Evolutionary conservation across 495 filamentous ascomycete genomes (phyloP), one percentile per base, ranked within the genome.

Genomic region (Xylaria acuta): DNA sequence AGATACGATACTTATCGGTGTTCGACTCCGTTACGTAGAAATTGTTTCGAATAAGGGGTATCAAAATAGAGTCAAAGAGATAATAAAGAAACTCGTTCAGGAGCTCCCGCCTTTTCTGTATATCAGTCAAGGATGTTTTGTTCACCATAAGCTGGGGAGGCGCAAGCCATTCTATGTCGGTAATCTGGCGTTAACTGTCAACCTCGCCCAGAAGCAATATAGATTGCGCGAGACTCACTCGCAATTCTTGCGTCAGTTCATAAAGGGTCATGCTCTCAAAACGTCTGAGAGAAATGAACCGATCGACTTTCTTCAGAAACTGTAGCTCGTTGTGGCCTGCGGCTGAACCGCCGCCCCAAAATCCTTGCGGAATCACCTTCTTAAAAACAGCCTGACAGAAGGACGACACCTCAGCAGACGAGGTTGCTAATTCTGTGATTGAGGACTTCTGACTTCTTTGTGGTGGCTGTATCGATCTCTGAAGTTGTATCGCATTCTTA

Each of bases 1-100:
- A 97, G 0, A 98, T 82, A 8, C 90, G 90, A 76, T 97, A 94
- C 32, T 89, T 87, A 75, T 98, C 91, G 7, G 85, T 82, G 73
- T 90, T 93, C 2, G 94, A 95, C 79, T 99, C 96, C 1, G 96
- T 99, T 32, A 98, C 93, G 75, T 99, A 93, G 74, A 99, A 99
- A 76, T 96, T 93, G 27, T 88, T 87, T 20, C 93, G 90, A 63
- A 99, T 87, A 1, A 98, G 87, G 8, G 96, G 96, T 72, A 98
- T 93, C 22, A 99, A 75, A 36, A 98, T 84, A 0, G 94, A 97
- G 75, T 99, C 95, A 73, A 98, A 95, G 2, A 97, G 72, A 80
- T 94, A 99, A 81, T 97, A 98, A 0, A 98, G 73, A 67, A 98
- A 90, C 76, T 99, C 96, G 60, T 89, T 81, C 40, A 97, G 87